phyloP scores from a whole-genome alignment of 2,329 filamentous ascomycete species.

The Fusarium gaditjirri region DNA sequence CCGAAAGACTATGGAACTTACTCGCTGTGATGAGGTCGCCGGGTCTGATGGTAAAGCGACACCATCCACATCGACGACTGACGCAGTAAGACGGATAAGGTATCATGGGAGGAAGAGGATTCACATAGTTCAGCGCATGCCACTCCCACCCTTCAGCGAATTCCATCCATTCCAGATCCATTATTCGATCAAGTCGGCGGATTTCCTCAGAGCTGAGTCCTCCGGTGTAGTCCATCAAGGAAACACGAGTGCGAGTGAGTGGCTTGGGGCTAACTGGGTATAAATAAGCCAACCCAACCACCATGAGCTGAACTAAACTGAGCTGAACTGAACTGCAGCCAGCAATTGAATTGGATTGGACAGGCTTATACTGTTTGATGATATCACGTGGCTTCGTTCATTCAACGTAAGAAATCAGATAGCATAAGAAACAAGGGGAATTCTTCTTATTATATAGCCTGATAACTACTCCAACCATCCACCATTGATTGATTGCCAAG shows the following conservation, averaged over 20 bases:
- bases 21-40: slow-evolving; percentile 18
- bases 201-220: slow-evolving; percentile 16
- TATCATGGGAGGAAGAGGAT: neutral
- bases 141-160: slow-evolving; percentile 17
- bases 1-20: neutral
- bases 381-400: slow-evolving; percentile 13
- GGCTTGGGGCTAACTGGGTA: neutral
- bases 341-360: neutral
- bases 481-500: neutral
- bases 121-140: slow-evolving; percentile 5
- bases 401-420: slow-evolving; percentile 6
- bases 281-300: neutral
- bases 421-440: neutral
- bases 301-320: neutral
- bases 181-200: slow-evolving; percentile 5
- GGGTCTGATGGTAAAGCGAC: slow-evolving; percentile 21
- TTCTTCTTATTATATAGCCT: neutral
- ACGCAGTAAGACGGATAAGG: slow-evolving; percentile 26
- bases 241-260: neutral
- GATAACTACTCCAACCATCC: neutral
- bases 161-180: slow-evolving; percentile 23
- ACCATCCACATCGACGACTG: slow-evolving; percentile 26
- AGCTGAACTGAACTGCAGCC: neutral
- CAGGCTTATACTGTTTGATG: neutral
- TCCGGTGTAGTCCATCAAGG: neutral